Conservation (phyloP, 1,284 basidiomycete genomes). For the Melampsora larici-populina region DNA sequence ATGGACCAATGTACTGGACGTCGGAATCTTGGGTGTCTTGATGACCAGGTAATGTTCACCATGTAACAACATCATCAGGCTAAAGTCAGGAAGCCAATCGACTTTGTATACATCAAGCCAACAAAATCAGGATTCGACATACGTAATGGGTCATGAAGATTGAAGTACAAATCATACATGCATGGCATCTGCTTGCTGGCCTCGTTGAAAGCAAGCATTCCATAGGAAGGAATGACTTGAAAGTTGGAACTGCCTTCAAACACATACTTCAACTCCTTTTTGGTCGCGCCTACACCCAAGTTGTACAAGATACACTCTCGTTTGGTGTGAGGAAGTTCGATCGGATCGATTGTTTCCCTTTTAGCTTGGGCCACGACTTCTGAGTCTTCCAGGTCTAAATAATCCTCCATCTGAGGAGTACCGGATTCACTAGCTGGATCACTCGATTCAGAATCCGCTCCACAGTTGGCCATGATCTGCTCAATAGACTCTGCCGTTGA, state of each 20-base stretch:
- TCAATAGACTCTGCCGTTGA: conserved; percentile 62
- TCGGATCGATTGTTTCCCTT: conserved; percentile 60
- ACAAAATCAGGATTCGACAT: neutral
- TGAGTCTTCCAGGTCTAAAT: conserved; percentile 78
- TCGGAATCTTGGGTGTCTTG: conserved; percentile 75
- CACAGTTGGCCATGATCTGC: conserved; percentile 73
- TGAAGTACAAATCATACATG: conserved; percentile 28
- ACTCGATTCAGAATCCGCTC: conserved; percentile 59
- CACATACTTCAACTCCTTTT: conserved; percentile 83
- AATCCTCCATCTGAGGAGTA: conserved; percentile 54
- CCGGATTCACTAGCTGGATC: conserved; percentile 45
- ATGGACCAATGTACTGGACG: conserved; percentile 76
- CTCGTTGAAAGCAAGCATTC: conserved; percentile 88
- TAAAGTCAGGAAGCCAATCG: conserved; percentile 91
- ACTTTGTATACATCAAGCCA: conserved; percentile 57
- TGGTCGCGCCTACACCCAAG: conserved; percentile 89
- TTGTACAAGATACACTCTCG: conserved; percentile 94
- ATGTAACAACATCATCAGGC: conserved; percentile 93
- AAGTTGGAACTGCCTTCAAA: conserved; percentile 89
- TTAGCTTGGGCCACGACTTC: conserved; percentile 79
- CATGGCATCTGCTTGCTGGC: conserved; percentile 59
- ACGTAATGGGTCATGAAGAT: neutral
- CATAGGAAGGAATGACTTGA: conserved; percentile 83
- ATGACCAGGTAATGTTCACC: conserved; percentile 94
- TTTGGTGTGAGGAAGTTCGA: conserved; percentile 73